Evolutionary conservation across 2,329 filamentous ascomycete genomes (phyloP).

Genomic region (Ramichloridium luteum): DNA sequence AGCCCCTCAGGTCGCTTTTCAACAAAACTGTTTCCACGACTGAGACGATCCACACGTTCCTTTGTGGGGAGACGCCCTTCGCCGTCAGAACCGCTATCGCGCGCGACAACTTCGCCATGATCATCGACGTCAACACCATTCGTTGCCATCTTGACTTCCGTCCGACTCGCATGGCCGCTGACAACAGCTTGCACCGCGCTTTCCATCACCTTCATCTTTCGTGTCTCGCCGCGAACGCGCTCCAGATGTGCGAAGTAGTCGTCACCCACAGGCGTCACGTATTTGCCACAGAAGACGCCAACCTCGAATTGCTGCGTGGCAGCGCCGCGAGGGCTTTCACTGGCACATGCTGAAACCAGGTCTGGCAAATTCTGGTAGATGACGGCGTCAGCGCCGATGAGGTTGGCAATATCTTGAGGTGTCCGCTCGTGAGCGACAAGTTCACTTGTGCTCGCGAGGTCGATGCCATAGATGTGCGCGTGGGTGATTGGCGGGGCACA

Average conservation of each 20-base stretch:
- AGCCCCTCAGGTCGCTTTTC: not conserved
- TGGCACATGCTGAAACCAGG: conserved; percentile 65
- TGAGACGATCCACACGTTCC: conserved; percentile 27
- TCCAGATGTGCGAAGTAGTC: conserved; percentile 76
- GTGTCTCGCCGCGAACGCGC: conserved; percentile 55
- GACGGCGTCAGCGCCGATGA: conserved; percentile 63
- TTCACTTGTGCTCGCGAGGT: conserved; percentile 58
- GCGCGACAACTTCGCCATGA: conserved; percentile 46
- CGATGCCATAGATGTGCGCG: conserved; percentile 77
- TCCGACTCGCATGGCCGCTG: conserved; percentile 48
- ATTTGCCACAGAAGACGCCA: conserved; percentile 82
- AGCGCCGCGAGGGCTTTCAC: conserved; percentile 49
- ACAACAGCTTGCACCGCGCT: conserved; percentile 52
- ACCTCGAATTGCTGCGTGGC: conserved; percentile 64
- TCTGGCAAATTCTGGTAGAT: conserved; percentile 68
- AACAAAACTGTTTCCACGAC: conserved; percentile 28
- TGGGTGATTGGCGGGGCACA: conserved; percentile 72
- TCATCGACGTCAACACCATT: conserved; percentile 48
- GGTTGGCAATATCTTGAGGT: conserved; percentile 47
- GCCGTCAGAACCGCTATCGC: conserved; percentile 23
- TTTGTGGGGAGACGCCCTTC: conserved; percentile 14
- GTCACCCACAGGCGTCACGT: conserved; percentile 65
- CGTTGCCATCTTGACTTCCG: conserved; percentile 49
- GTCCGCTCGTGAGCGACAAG: conserved; percentile 59
- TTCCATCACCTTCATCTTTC: conserved; percentile 54